phyloP scores from a whole-genome alignment of 2,329 filamentous ascomycete species.

The Trichoderma breve region DNA sequence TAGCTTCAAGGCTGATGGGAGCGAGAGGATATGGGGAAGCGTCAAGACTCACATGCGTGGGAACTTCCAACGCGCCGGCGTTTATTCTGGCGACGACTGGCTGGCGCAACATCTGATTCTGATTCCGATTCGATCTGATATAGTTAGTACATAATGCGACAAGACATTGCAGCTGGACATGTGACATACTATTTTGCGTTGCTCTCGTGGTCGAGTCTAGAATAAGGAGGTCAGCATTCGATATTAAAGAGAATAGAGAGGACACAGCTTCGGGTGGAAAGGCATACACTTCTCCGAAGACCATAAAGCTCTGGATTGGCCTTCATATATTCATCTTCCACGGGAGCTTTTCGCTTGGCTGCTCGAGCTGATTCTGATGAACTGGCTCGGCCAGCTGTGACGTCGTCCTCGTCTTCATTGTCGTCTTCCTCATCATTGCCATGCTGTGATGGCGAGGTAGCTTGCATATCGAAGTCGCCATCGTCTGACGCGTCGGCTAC shows the following conservation, averaged over 20 bases:
- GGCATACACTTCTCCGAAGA: conserved; percentile 80
- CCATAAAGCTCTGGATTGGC: conserved; percentile 95
- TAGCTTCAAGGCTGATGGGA: background rate
- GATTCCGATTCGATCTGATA: conserved; percentile 56
- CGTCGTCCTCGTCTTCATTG: conserved; percentile 43
- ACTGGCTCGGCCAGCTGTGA: conserved; percentile 53
- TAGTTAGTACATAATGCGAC: conserved; percentile 17
- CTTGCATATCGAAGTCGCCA: conserved; percentile 74
- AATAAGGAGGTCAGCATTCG: conserved; percentile 5
- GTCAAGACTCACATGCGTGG: conserved; percentile 53
- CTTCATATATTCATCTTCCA: conserved; percentile 76
- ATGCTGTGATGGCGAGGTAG: conserved; percentile 47
- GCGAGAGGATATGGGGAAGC: background rate
- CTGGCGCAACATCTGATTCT: conserved; percentile 66
- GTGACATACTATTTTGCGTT: conserved; percentile 54
- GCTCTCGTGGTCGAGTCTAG: conserved; percentile 57
- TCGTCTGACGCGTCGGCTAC: conserved; percentile 61
- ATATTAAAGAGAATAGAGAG: background rate
- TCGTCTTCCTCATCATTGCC: conserved; percentile 39
- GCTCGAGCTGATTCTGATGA: conserved; percentile 69
- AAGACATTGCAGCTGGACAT: background rate
- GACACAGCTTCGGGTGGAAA: background rate
- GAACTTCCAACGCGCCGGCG: conserved; percentile 67
- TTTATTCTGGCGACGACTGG: conserved; percentile 60
- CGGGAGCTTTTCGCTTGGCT: conserved; percentile 68